Evolutionary conservation across 129 eudicot genomes (phyloP), one percentile per base, ranked within the genome.

Genomic region (Helichrysum umbraculigerum): DNA sequence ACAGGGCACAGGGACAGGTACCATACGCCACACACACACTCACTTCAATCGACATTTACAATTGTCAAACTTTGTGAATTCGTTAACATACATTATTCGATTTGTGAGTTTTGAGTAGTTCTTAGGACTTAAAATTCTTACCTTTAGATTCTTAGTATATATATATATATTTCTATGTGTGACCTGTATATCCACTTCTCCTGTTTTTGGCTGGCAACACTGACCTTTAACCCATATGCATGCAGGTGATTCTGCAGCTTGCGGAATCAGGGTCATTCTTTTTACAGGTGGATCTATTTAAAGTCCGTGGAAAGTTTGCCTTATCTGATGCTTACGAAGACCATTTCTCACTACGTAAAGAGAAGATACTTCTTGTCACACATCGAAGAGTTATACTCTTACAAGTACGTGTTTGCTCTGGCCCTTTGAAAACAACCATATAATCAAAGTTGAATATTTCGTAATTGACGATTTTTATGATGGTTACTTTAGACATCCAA

Each of bases 221-320:
- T 47, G n/a, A 47, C n/a, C 54, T 47, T 47, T 47, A 14, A 12
- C 54, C 47, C 79, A 7, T 64, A 42, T 79, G 81, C 62, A 70
- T 70, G 63, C 32, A 93, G 98, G 92, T 81, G 20, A 91, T 91
- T 73, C 87, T 95, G 83, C 99, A 95, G 83, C 84, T 95, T 70
- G 99, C 99, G 39, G 96, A 95, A 86, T 91, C 90, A 17, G 99
- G 90, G n/a, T 89, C 99, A 19, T 91, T 95, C 70, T 88, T 94
- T 52, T 81, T 86, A 67, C 98, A 92, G 72, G 97, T 91, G 64
- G 96, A 95, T 79, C 79, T 95, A 64, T 95, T 95, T 73, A 95
- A 89, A 88, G 99, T 95, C 5, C 99, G 99, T 68, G 99, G 92
- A 50, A 95, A 95, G 85, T 95, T 95, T 85, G 99, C 97, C 19